Evolutionary conservation across 2,329 filamentous ascomycete species (phyloP), one percentile per base, ranked within the genome.

Genomic region (Fusarium multiceps): DNA sequence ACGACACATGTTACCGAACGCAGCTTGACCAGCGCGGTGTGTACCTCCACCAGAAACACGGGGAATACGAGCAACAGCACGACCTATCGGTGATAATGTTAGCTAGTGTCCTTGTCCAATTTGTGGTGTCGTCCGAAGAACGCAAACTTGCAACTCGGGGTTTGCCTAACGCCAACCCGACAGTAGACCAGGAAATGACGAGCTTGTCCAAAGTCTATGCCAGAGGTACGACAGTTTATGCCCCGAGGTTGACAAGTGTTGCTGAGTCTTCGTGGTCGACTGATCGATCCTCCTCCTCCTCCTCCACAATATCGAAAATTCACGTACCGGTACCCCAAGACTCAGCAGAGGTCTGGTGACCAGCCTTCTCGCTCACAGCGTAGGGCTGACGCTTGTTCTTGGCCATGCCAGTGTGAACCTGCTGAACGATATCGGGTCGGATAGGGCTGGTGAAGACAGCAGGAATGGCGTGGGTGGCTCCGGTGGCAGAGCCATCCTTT

Each of bases 361-460:
- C 96, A 82, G 96, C 96, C 93, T 99, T 99, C 92, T 98, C 95
- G 92, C 94, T 97, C 89, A 99, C 96, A 81, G 96, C 90, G 86
- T 99, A 99, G 78, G 96, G 94, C 81, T 99, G 96, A 84, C 96
- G 92, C 92, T 97, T 98, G 92, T 99, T 99, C 93, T 99, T 99
- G 84, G 95, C 95, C 89, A 99, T 97, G 81, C 96, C 96, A 81
- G 93, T 97, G 92, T 99, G 96, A 80, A 98, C 92, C 85, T 94
- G 92, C 90, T 98, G 95, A 83, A 99, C 96, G 83, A 99, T 97
- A 87, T 99, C 96, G 81, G 94, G 93, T 84, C 96, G 95, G 89
- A 99, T 98, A 78, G 96, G 96, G 79, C 93, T 90, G 85, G 90
- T 90, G 92, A 99, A 99, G 87, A 99, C 95, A 86, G 93, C 90